Conservation (phyloP, 2,329 filamentous ascomycete genomes). For the Claviceps digitariae region DNA sequence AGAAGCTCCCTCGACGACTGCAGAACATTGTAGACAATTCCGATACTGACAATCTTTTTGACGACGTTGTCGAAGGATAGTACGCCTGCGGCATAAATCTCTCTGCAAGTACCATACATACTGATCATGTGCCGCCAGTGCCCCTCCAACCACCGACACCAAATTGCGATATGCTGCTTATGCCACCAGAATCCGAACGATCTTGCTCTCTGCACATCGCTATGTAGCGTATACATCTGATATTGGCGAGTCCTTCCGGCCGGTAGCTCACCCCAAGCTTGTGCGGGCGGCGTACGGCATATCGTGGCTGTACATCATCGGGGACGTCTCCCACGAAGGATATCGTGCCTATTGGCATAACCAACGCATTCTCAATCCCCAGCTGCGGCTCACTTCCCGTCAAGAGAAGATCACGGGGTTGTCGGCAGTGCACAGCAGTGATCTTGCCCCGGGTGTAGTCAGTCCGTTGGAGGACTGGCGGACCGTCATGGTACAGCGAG, state of each 20-base stretch:
- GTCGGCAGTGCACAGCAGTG: conserved; percentile 16
- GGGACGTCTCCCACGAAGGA: conserved; percentile 84
- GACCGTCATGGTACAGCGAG: conserved; percentile 81
- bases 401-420: conserved; percentile 37
- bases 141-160: conserved; percentile 67
- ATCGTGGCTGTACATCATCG: conserved; percentile 83
- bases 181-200: conserved; percentile 69
- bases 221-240: conserved; percentile 97
- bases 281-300: conserved; percentile 77
- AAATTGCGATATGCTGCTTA: conserved; percentile 88
- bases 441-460: conserved; percentile 27
- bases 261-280: conserved; percentile 73
- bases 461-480: conserved; percentile 79
- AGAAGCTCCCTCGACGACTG: conserved; percentile 40
- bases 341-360: conserved; percentile 92
- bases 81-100: conserved; percentile 30
- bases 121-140: conserved; percentile 15
- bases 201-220: conserved; percentile 79
- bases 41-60: conserved; percentile 57
- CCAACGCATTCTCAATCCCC: conserved; percentile 58
- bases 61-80: conserved; percentile 67
- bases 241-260: conserved; percentile 91
- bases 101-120: background rate
- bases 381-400: conserved; percentile 38
- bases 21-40: conserved; percentile 45